These are phyloP conservation scores for Leucosporidium yakuticum DNA, from an alignment of 768 basidiomycete genomes.

Conservation along the genomic window DNA sequence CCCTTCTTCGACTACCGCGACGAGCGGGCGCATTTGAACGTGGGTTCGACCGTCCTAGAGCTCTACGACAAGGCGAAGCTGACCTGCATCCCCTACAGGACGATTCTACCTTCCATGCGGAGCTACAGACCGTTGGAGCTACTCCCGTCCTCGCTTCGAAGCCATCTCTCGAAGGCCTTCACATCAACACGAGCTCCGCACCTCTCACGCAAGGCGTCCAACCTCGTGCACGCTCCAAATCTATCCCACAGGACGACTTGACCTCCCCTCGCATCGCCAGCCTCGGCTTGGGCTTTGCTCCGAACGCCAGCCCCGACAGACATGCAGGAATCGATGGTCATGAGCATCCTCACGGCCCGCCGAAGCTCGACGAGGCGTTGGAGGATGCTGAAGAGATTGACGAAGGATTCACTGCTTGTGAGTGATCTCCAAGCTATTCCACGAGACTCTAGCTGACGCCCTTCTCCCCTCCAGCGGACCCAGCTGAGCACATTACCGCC, in stretches of 20 bases:
- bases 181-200: background rate
- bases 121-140: conserved; percentile 16
- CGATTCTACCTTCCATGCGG: conserved; percentile 21
- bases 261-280: conserved; percentile 28
- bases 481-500: conserved; percentile 36
- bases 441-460: background rate
- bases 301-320: background rate
- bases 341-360: conserved; percentile 11
- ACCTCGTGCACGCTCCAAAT: conserved; percentile 4
- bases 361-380: conserved; percentile 13
- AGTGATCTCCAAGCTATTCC: background rate
- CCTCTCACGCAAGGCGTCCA: background rate
- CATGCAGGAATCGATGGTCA: background rate
- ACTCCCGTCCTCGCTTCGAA: conserved; percentile 20
- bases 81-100: conserved; percentile 1
- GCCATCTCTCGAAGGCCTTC: conserved; percentile 7
- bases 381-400: conserved; percentile 32
- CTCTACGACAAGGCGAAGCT: background rate
- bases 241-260: conserved; percentile 15
- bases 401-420: conserved; percentile 24
- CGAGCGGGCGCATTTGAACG: conserved; percentile 22
- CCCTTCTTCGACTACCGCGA: conserved; percentile 17
- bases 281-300: conserved; percentile 7
- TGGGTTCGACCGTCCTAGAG: background rate
- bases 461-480: conserved; percentile 6